Conservation (phyloP, 1,139 yeast genomes). For the Zygosaccharomyces pseudobailii region DNA sequence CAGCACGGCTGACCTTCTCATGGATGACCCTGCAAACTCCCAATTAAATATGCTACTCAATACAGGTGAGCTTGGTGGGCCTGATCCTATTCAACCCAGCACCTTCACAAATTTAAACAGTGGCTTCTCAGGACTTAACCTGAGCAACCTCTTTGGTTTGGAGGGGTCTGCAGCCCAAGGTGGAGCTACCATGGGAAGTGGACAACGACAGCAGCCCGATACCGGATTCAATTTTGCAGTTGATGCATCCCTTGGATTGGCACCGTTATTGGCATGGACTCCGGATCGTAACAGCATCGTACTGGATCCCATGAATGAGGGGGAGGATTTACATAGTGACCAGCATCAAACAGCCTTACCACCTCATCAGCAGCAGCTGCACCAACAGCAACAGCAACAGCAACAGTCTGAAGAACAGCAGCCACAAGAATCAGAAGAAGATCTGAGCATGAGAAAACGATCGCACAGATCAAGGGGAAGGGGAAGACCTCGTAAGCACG, state of each 20-base stretch:
- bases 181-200: not conserved
- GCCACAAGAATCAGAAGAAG: not conserved
- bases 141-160: constrained; percentile 1
- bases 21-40: constrained; percentile 20
- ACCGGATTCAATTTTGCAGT: constrained; percentile 25
- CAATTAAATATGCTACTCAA: constrained; percentile 16
- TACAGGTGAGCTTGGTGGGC: constrained; percentile 4
- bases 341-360: not conserved
- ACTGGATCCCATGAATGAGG: constrained; percentile 7
- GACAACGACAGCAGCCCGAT: constrained; percentile 1
- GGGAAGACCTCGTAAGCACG: constrained; percentile 12
- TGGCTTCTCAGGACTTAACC: not conserved
- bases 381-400: not conserved
- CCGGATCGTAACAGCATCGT: constrained; percentile 15
- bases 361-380: constrained; percentile 3
- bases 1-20: constrained; percentile 24
- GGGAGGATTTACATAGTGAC: not conserved
- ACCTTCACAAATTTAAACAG: not conserved
- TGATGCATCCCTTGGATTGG: constrained; percentile 34
- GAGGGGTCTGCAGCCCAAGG: constrained; percentile 1
- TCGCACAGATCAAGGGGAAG: constrained; percentile 11
- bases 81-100: not conserved
- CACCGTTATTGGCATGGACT: constrained; percentile 29
- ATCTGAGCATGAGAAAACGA: constrained; percentile 6
- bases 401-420: not conserved